A percentile compares a stretch with the other conserved stretches of the same genome.
Conservation (phyloP, 1,284 basidiomycete species). For the Xerocomus nothofagi region DNA sequence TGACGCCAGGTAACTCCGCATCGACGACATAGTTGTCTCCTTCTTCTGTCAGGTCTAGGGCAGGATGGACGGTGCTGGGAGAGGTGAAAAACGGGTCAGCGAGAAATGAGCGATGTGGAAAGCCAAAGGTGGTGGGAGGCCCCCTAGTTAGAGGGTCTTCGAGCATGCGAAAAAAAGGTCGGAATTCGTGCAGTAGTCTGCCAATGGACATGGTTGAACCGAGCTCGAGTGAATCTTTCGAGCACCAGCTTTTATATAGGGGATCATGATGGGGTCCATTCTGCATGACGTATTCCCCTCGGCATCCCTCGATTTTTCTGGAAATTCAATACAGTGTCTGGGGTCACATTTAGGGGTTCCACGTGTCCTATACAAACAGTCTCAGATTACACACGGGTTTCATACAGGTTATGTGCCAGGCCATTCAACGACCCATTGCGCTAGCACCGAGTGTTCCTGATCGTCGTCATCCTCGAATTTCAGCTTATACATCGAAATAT, state of each 20-base stretch:
- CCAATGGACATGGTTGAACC: constrained; percentile 54
- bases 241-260: constrained; percentile 17
- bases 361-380: neutral
- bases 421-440: constrained; percentile 77
- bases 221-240: no score
- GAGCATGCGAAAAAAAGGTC: constrained; percentile 70
- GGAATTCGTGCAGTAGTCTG: constrained; percentile 70
- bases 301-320: constrained; percentile 22
- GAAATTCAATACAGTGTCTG: constrained; percentile 12
- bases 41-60: constrained; percentile 67
- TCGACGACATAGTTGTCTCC: constrained; percentile 66
- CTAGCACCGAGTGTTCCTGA: constrained; percentile 68
- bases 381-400: neutral
- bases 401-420: constrained; percentile 41
- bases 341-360: constrained; percentile 15
- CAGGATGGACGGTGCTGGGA: constrained; percentile 43
- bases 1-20: constrained; percentile 76
- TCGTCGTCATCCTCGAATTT: constrained; percentile 84
- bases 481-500: constrained; percentile 62
- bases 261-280: neutral
- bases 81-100: constrained; percentile 53
- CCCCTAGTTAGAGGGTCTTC: constrained; percentile 59
- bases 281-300: constrained; percentile 20
- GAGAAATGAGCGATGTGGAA: constrained; percentile 39
- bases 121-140: constrained; percentile 37